Evolutionary conservation across 1,284 basidiomycete genomes (phyloP).

Genomic region (Ceratobasidium papillatum): DNA sequence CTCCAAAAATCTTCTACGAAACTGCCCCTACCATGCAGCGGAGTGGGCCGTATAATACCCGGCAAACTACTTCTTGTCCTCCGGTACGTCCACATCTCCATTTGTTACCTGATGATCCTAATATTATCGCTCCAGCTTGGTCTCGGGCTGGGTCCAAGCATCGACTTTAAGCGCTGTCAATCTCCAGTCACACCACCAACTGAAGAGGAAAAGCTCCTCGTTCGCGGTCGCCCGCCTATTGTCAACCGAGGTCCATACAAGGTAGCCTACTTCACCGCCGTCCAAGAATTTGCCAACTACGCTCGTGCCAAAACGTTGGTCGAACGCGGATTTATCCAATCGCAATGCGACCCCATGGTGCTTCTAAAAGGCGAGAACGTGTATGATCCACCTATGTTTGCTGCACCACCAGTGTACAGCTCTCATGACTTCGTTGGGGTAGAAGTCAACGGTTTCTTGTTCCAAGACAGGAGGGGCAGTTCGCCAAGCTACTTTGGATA

Average conservation of each 20-base stretch:
- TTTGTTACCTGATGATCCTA: not conserved
- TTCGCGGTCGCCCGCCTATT: not conserved
- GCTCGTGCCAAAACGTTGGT: not conserved
- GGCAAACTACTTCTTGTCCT: not conserved
- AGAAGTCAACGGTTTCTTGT: not conserved
- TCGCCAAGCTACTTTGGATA: not conserved
- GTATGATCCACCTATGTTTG: not conserved
- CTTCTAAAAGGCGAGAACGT: not conserved
- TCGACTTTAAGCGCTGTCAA: not conserved
- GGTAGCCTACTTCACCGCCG: not conserved
- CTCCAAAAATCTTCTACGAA: not conserved
- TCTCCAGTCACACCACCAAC: not conserved
- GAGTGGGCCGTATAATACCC: not conserved
- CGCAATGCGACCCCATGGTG: not conserved
- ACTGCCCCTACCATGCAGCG: not conserved
- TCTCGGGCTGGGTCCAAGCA: not conserved
- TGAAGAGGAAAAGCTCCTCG: not conserved
- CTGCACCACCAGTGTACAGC: not conserved
- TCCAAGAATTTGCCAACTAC: not conserved
- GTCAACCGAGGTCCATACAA: not conserved
- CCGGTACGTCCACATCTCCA: not conserved
- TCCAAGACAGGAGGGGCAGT: not conserved
- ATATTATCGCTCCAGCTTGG: not conserved
- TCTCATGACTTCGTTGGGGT: not conserved
- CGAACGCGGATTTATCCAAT: not conserved